Conservation (phyloP, 352 stramenopile genomes). For the Halophytophthora batemanensis region DNA sequence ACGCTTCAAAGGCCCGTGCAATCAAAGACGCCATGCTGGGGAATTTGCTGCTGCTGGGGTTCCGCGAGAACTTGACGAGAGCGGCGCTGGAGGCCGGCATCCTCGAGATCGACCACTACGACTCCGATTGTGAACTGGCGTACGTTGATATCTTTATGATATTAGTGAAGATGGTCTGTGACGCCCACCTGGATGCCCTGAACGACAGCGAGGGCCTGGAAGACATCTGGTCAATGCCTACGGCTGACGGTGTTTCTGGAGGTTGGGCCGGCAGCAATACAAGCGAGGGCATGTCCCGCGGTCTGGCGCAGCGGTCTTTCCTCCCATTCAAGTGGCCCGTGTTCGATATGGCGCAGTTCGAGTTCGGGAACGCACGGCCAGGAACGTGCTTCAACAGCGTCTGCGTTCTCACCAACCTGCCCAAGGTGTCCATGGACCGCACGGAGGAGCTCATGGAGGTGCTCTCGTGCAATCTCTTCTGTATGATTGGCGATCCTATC, state of each 20-base stretch:
- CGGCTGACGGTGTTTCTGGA: neutral
- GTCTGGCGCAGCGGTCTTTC: slow-evolving; percentile 21
- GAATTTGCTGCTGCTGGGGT: slow-evolving; percentile 48
- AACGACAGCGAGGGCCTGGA: slow-evolving; percentile 8
- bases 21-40: slow-evolving; percentile 54
- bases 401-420: slow-evolving; percentile 80
- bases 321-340: slow-evolving; percentile 83
- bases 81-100: slow-evolving; percentile 56
- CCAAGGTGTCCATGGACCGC: slow-evolving; percentile 68
- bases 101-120: slow-evolving; percentile 64
- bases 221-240: slow-evolving; percentile 3
- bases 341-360: slow-evolving; percentile 88
- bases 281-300: slow-evolving; percentile 1
- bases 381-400: slow-evolving; percentile 83
- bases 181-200: slow-evolving; percentile 58
- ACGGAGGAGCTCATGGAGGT: slow-evolving; percentile 75
- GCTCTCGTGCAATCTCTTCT: slow-evolving; percentile 73
- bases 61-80: slow-evolving; percentile 37
- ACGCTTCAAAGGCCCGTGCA: slow-evolving; percentile 56
- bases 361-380: slow-evolving; percentile 74
- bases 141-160: slow-evolving; percentile 84
- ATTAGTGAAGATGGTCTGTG: slow-evolving; percentile 69
- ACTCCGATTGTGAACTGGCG: slow-evolving; percentile 66
- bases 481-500: slow-evolving; percentile 76
- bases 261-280: neutral